A percentile compares a stretch with the other conserved stretches of the same genome.
Evolutionary conservation across 768 basidiomycete species (phyloP).

Genomic region (Auricularia heimuer): DNA sequence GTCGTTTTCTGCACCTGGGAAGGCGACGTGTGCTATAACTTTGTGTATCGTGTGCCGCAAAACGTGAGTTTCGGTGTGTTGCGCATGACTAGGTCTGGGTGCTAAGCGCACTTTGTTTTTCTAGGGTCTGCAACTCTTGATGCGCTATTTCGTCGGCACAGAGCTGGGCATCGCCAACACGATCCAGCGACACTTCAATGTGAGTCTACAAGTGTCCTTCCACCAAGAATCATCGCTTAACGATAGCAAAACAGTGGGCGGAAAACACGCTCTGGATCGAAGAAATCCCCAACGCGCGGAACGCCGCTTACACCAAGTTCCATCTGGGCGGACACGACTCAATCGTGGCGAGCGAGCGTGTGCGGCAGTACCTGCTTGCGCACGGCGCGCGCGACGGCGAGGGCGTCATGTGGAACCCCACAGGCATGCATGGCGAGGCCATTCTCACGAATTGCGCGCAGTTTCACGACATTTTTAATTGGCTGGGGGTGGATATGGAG

Average conservation of each 20-base stretch:
- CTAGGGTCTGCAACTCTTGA: slow-evolving; percentile 67
- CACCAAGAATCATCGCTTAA: no score
- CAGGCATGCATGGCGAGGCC: not conserved
- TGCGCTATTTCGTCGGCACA: slow-evolving; percentile 80
- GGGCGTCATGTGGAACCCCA: not conserved
- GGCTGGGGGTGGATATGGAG: not conserved
- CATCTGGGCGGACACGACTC: slow-evolving; percentile 76
- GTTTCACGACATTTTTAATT: not conserved
- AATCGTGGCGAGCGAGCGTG: slow-evolving; percentile 38
- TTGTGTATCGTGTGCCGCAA: slow-evolving; percentile 62
- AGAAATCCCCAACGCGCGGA: slow-evolving; percentile 72
- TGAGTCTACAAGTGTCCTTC: no score
- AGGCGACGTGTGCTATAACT: slow-evolving; percentile 89
- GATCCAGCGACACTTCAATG: slow-evolving; percentile 68
- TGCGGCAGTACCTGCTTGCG: not conserved
- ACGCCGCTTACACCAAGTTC: slow-evolving; percentile 57
- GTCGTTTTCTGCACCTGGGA: slow-evolving; percentile 80
- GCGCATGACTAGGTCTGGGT: no score
- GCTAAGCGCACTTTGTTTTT: no score
- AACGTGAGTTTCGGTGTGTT: slow-evolving; percentile 35
- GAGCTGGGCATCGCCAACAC: slow-evolving; percentile 85
- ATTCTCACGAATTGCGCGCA: not conserved
- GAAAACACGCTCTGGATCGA: slow-evolving; percentile 86
- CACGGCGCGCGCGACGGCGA: not conserved
- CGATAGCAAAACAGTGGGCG: slow-evolving; percentile 37